Evolutionary conservation across 2,329 filamentous ascomycete genomes (phyloP).

Genomic region (Cucurbitaria berberidis): DNA sequence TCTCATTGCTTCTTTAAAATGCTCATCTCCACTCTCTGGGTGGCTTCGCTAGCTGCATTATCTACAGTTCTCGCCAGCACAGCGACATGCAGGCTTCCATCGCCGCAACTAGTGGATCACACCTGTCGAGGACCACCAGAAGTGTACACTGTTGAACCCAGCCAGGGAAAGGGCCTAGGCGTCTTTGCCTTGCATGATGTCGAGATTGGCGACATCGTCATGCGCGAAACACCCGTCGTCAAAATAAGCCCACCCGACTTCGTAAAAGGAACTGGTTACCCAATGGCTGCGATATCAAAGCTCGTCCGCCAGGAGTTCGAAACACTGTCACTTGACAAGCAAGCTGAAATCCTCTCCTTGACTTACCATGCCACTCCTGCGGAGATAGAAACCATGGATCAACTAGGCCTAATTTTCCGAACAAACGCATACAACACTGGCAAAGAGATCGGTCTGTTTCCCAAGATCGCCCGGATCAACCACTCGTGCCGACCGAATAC

Average conservation of each 20-base stretch:
- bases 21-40: background rate
- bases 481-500: conserved; percentile 47
- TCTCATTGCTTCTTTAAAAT: background rate
- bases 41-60: background rate
- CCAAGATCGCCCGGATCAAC: conserved; percentile 46
- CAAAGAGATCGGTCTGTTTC: conserved; percentile 39
- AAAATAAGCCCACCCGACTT: conserved; percentile 37
- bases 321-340: conserved; percentile 19
- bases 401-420: conserved; percentile 41
- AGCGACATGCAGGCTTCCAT: conserved; percentile 17
- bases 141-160: conserved; percentile 36
- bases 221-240: conserved; percentile 50
- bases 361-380: conserved; percentile 28
- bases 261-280: conserved; percentile 35
- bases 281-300: conserved; percentile 27
- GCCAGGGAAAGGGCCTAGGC: conserved; percentile 52
- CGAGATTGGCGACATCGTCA: conserved; percentile 47
- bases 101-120: conserved; percentile 22
- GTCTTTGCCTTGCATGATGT: conserved; percentile 50
- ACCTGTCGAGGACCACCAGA: conserved; percentile 33
- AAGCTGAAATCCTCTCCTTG: conserved; percentile 38
- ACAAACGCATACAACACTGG: conserved; percentile 47
- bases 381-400: conserved; percentile 27
- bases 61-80: conserved; percentile 8
- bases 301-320: conserved; percentile 35